These are phyloP conservation scores for Yamadazyma scolyti DNA, from an alignment of 805 yeast species.

Conservation along the genomic window DNA sequence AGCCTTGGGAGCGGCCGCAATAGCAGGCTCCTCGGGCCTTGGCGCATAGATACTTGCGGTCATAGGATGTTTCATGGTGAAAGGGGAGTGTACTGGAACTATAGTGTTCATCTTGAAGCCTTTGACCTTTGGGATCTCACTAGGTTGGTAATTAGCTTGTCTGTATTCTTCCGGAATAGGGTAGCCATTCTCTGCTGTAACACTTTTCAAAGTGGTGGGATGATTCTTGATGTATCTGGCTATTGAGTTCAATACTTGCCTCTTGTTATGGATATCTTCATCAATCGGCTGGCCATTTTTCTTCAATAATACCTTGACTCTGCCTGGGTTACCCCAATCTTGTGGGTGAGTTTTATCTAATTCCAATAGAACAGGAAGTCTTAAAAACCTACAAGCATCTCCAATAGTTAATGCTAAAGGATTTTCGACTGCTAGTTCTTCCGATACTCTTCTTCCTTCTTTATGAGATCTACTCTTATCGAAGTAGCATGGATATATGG, in stretches of 20 bases:
- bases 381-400: constrained; percentile 59
- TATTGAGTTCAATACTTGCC: constrained; percentile 59
- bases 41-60: constrained; percentile 64
- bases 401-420: constrained; percentile 82
- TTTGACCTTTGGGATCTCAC: constrained; percentile 69
- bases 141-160: constrained; percentile 47
- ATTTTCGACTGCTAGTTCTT: constrained; percentile 68
- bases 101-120: constrained; percentile 84
- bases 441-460: constrained; percentile 80
- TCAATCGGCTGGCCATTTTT: constrained; percentile 41
- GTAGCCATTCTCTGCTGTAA: constrained; percentile 47
- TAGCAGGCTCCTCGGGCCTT: constrained; percentile 40
- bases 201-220: constrained; percentile 65
- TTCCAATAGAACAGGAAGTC: constrained; percentile 52
- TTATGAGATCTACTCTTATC: constrained; percentile 70
- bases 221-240: constrained; percentile 58
- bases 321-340: constrained; percentile 97
- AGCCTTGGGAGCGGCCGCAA: constrained; percentile 37
- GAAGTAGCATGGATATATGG: constrained; percentile 89
- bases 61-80: constrained; percentile 80
- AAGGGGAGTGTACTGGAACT: constrained; percentile 82
- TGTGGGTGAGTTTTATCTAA: constrained; percentile 91
- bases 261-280: constrained; percentile 42
- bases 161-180: constrained; percentile 63
- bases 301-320: constrained; percentile 74